Evolutionary conservation across 2,329 filamentous ascomycete genomes (phyloP), one percentile per base, ranked within the genome.

Genomic region (Colletotrichum somersetense): DNA sequence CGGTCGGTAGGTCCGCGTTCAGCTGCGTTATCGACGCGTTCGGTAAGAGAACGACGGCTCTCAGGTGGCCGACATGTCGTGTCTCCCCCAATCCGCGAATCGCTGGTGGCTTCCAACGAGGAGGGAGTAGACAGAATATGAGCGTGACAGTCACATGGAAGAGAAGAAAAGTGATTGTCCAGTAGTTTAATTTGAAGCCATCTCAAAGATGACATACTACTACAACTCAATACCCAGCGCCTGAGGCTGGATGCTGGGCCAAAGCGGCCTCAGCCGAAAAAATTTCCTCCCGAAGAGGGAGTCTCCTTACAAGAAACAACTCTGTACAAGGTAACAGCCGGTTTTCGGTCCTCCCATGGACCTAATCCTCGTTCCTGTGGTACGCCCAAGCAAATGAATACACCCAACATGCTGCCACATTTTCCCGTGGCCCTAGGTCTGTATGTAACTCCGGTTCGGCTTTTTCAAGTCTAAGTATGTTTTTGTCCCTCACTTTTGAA

Each of bases 131-230:
- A n/a, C 42, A 26, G 8, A 38, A 50, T 46, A 59, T 26, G 23
- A 40, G 33, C 16, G 11, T 48, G 14, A 35, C 26, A 38, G 20
- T 56, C 57, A 62, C 44, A 50, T 12, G 23, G 12, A 20, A 56
- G 14, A 16, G 18, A n/a, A 50, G 44, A 2, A 5, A n/a, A 30
- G 6, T 56, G 20, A 42, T 56, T 42, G 23, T 72, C 46, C 64
- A 55, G 65, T 65, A 64, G 55, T 42, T 69, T 69, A 38, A 56
- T 69, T 72, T 72, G 42, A 40, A 40, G 66, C 69, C 66, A 69
- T 55, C 56, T 42, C 40, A 23, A 23, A 20, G 40, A 56, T 56
- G 56, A 33, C 56, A 44, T 64, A n/a, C 38, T 48, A 42, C 55
- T 48, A 42, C 55, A 23, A 63, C 61, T 50, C 23, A 14, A 69